Evolutionary conservation across 495 filamentous ascomycete species (phyloP), one percentile per base, ranked within the genome.

Genomic region (Penicillium verhagenii): DNA sequence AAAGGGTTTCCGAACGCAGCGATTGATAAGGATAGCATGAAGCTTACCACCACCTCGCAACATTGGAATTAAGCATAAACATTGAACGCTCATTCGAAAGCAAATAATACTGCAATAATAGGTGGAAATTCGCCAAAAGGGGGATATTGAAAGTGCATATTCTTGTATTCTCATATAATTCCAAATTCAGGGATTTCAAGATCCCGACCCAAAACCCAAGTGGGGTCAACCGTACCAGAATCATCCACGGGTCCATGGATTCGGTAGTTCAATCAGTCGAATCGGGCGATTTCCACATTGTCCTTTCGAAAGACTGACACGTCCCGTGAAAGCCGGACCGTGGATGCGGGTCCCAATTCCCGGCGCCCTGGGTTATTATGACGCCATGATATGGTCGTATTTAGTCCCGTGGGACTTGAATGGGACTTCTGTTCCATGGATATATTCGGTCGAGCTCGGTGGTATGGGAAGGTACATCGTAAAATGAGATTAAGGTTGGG

Each of bases 291-390:
- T 53, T 46, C 48, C 55, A 57, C 47, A 35, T 13, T 29, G 2
- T 54, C 20, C 7, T 45, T 19, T 50, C n/a, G 18, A 3, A 16
- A 47, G 35, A 50, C 46, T 65, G 64, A 62, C 61, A 61, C 42
- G 46, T 35, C 46, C 47, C 42, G 50, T 21, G 45, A 20, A 39
- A 16, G 3, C 43, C 33, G 21, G 44, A 52, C 64, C 64, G 24
- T 62, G 59, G 64, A 56, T 38, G 52, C 0, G 53, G 31, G 38
- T 39, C 52, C 64, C 56, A 44, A 54, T 40, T 20, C 64, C n/a
- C 61, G 18, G 4, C 47, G 61, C 49, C 1, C 45, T 60, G 64
- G 61, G 56, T 46, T 50, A 14, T 9, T 28, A 58, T 67, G 64
- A 67, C 61, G 64, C 49, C 52, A 63, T 62, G 33, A 19, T 45